These are phyloP conservation scores for Fremontodendron californicum DNA, from an alignment of 345 rosid genomes.

Conservation along the genomic window DNA sequence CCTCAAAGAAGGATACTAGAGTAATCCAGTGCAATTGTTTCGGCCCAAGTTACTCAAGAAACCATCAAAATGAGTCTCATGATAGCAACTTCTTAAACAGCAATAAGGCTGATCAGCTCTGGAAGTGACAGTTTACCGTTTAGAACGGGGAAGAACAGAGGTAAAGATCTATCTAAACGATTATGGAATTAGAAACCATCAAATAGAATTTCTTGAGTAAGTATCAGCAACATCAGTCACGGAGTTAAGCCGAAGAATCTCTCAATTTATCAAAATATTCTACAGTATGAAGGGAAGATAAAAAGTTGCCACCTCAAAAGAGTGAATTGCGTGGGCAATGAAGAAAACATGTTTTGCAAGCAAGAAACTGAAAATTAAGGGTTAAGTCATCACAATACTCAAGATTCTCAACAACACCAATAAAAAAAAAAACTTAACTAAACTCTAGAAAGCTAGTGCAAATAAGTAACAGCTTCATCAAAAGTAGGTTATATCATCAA, in stretches of 20 bases:
- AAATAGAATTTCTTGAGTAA: background rate
- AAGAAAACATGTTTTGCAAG: background rate
- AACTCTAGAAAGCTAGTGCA: background rate
- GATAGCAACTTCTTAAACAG: background rate
- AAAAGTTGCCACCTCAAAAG: background rate
- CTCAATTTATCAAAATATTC: background rate
- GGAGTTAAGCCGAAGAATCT: background rate
- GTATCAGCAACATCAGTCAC: background rate
- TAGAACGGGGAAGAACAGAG: background rate
- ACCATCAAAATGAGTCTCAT: background rate
- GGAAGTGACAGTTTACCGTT: background rate
- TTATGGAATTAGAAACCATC: background rate
- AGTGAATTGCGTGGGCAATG: background rate
- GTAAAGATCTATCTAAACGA: background rate
- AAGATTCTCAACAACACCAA: background rate
- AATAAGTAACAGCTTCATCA: background rate
- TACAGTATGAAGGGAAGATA: background rate
- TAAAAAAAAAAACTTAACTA: background rate
- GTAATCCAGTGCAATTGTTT: background rate
- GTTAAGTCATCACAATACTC: background rate
- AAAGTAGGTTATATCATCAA: background rate
- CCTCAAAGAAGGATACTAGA: background rate
- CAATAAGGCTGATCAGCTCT: background rate
- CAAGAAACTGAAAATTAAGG: background rate
- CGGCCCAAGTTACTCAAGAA: background rate